Percentiles rank a stretch among this genome's conserved stretches.
These are phyloP conservation scores for Sugiyamaella japonica DNA, from an alignment of 1,139 yeast species.

Conservation along the genomic window DNA sequence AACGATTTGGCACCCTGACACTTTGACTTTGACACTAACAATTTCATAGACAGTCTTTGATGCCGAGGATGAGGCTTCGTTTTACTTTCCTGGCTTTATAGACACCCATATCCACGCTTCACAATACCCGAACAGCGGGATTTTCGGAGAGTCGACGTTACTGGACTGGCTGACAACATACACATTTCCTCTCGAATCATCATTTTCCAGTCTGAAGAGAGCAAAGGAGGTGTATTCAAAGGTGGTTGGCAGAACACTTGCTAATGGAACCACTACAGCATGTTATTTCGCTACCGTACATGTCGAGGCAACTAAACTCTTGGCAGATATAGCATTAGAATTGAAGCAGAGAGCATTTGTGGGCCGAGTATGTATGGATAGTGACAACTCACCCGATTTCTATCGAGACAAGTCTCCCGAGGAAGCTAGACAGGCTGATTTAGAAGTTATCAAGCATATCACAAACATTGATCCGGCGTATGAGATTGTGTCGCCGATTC, in stretches of 20 bases:
- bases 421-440: conserved; percentile 55
- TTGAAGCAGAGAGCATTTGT: conserved; percentile 85
- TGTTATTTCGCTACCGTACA: conserved; percentile 90
- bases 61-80: conserved; percentile 37
- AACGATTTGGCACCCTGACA: not conserved
- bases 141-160: conserved; percentile 81
- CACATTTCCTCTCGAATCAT: conserved; percentile 84
- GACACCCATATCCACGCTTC: conserved; percentile 98
- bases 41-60: conserved; percentile 26
- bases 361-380: conserved; percentile 93
- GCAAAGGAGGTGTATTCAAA: conserved; percentile 64
- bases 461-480: conserved; percentile 51
- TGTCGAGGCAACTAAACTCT: conserved; percentile 65
- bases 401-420: conserved; percentile 62
- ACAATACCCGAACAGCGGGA: conserved; percentile 92
- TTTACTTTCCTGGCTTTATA: conserved; percentile 87
- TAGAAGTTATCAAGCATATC: conserved; percentile 59
- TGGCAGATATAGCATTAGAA: conserved; percentile 68
- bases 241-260: conserved; percentile 65
- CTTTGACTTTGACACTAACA: conserved; percentile 20
- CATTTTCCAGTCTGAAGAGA: conserved; percentile 49
- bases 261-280: conserved; percentile 87
- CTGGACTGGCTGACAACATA: conserved; percentile 85
- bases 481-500: conserved; percentile 60
- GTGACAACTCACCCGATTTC: conserved; percentile 62